Conservation (phyloP, 2,329 filamentous ascomycete genomes). For the Hortaea werneckii region DNA sequence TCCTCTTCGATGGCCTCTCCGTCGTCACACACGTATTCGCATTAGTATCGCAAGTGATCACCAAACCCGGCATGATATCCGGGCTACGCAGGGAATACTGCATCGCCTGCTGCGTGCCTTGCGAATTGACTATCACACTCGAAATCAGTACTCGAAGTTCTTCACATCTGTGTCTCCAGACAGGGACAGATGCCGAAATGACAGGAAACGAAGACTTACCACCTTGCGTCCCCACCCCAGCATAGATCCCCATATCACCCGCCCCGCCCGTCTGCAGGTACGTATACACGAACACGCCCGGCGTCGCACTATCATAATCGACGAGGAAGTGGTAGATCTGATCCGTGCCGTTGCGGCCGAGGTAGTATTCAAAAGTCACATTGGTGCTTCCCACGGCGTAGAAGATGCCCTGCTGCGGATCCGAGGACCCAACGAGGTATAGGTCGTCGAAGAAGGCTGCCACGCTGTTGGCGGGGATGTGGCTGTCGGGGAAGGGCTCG, state of each 20-base stretch:
- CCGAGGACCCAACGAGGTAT: slow-evolving; percentile 12
- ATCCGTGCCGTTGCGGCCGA: slow-evolving; percentile 10
- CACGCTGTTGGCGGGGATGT: slow-evolving; percentile 19
- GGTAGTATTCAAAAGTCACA: slow-evolving; percentile 24
- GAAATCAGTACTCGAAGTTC: slow-evolving; percentile 1
- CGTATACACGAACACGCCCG: slow-evolving; percentile 20
- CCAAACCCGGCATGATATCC: neutral
- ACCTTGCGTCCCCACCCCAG: slow-evolving; percentile 20
- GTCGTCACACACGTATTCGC: neutral
- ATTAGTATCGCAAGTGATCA: slow-evolving; percentile 1
- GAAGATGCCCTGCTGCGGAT: slow-evolving; percentile 22
- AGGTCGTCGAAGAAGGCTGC: slow-evolving; percentile 26
- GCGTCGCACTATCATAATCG: slow-evolving; percentile 16
- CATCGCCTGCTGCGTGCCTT: neutral
- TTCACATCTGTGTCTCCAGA: too few relatives aligned
- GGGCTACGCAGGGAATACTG: neutral
- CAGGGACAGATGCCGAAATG: too few relatives aligned
- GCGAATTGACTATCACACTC: slow-evolving; percentile 1
- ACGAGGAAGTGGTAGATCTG: slow-evolving; percentile 23
- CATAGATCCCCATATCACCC: slow-evolving; percentile 13
- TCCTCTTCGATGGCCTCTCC: too few relatives aligned
- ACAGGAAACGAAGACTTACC: slow-evolving; percentile 15
- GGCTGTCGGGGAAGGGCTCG: slow-evolving; percentile 12
- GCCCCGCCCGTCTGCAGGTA: slow-evolving; percentile 19
- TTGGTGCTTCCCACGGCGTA: slow-evolving; percentile 18